Conservation (phyloP, 257 asterid genomes). For the Przewalskia tangutica region DNA sequence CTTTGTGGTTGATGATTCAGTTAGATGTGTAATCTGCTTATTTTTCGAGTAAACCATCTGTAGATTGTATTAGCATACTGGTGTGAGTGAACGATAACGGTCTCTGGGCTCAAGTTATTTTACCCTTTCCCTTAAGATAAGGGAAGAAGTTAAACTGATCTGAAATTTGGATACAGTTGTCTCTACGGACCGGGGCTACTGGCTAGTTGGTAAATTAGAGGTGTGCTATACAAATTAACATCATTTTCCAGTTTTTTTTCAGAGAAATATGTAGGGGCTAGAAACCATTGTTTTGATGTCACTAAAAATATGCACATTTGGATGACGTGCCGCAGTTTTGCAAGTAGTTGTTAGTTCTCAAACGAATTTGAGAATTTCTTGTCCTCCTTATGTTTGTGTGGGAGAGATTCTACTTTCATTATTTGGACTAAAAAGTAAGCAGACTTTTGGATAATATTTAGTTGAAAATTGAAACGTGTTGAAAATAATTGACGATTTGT, state of each 20-base stretch:
- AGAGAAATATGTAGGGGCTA: too few relatives aligned
- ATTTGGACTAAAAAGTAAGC: too few relatives aligned
- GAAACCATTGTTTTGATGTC: too few relatives aligned
- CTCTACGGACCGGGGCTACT: neutral
- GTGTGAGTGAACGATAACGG: neutral
- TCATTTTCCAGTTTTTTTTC: too few relatives aligned
- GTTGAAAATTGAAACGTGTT: too few relatives aligned
- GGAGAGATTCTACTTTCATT: neutral
- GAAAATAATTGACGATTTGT: too few relatives aligned
- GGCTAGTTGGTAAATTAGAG: neutral
- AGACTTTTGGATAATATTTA: neutral
- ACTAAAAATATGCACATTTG: too few relatives aligned
- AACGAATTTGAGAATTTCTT: neutral
- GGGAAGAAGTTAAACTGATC: neutral
- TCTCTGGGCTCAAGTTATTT: neutral
- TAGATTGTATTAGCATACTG: neutral
- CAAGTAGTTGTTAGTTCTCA: too few relatives aligned
- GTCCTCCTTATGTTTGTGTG: too few relatives aligned
- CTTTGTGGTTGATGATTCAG: neutral
- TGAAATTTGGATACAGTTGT: neutral
- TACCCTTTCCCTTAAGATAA: neutral
- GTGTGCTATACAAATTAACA: too few relatives aligned
- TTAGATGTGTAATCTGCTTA: neutral
- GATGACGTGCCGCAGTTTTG: too few relatives aligned
- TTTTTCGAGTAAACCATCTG: neutral